These are phyloP conservation scores for Limonium bicolor DNA, from an alignment of 148 eudicot genomes.

Conservation along the genomic window DNA sequence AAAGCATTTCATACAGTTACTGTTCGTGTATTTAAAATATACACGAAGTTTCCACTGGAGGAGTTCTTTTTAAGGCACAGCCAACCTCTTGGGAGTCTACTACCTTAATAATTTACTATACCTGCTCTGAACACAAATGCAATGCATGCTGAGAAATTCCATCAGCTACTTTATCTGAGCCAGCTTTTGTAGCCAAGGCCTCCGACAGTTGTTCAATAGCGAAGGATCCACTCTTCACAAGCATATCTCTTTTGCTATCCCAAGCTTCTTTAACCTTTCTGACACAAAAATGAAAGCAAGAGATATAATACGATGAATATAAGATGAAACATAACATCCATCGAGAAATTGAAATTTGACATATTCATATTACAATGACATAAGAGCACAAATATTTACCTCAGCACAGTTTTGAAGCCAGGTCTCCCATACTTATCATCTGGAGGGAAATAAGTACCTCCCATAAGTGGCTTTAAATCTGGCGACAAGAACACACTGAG, in stretches of 20 bases:
- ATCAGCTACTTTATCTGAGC: constrained; percentile 41
- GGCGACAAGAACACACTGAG: constrained; percentile 83
- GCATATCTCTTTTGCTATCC: constrained; percentile 56
- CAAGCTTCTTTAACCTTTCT: constrained; percentile 98
- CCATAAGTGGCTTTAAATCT: constrained; percentile 91
- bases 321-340: no score
- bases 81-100: no score
- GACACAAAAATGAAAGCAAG: constrained; percentile 8
- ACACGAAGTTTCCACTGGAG: no score
- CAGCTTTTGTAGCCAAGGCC: constrained; percentile 64
- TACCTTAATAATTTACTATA: no score
- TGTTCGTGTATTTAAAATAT: no score
- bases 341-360: no score
- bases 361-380: background rate
- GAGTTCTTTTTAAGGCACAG: no score
- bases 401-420: constrained; percentile 82
- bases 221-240: constrained; percentile 68
- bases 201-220: constrained; percentile 91
- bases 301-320: no score
- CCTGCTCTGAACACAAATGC: constrained; percentile 56
- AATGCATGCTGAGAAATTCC: constrained; percentile 49
- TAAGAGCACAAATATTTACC: no score
- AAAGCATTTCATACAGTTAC: no score
- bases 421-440: constrained; percentile 88
- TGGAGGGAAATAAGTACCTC: constrained; percentile 96